Percentiles rank a stretch among this genome's conserved stretches.
Conservation (phyloP, 1,139 yeast genomes). For the Taiozyma onychis region DNA sequence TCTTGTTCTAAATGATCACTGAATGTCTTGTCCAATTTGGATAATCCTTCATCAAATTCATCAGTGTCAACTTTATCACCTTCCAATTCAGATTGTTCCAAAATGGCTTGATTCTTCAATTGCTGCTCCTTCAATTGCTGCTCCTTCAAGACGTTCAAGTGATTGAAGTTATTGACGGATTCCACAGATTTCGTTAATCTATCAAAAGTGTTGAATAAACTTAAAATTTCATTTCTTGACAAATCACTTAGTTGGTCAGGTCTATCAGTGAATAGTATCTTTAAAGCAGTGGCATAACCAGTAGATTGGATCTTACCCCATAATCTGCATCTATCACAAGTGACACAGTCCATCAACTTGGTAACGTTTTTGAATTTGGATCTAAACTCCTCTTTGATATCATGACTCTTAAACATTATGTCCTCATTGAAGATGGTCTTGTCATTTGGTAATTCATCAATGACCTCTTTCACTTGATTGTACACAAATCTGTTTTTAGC, state of each 20-base stretch:
- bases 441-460: conserved; percentile 40
- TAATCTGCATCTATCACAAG: conserved; percentile 93
- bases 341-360: conserved; percentile 95
- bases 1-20: conserved; percentile 49
- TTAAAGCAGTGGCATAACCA: conserved; percentile 95
- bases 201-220: conserved; percentile 87
- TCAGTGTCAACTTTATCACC: conserved; percentile 5
- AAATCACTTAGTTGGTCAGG: conserved; percentile 41
- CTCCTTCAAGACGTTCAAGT: conserved; percentile 23
- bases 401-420: conserved; percentile 45
- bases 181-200: conserved; percentile 80
- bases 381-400: conserved; percentile 74
- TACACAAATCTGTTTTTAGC: conserved; percentile 46
- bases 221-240: conserved; percentile 83
- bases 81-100: conserved; percentile 13
- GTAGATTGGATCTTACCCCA: conserved; percentile 98
- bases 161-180: conserved; percentile 68
- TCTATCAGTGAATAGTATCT: conserved; percentile 67
- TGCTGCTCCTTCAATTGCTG: conserved; percentile 2
- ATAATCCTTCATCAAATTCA: not conserved
- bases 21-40: conserved; percentile 24
- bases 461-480: conserved; percentile 33
- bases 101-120: conserved; percentile 1
- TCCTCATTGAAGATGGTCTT: conserved; percentile 49
- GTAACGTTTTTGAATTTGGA: conserved; percentile 83